These are phyloP conservation scores for Blastomyces emzantsi DNA, from an alignment of 2,329 filamentous ascomycete genomes.

Conservation along the genomic window DNA sequence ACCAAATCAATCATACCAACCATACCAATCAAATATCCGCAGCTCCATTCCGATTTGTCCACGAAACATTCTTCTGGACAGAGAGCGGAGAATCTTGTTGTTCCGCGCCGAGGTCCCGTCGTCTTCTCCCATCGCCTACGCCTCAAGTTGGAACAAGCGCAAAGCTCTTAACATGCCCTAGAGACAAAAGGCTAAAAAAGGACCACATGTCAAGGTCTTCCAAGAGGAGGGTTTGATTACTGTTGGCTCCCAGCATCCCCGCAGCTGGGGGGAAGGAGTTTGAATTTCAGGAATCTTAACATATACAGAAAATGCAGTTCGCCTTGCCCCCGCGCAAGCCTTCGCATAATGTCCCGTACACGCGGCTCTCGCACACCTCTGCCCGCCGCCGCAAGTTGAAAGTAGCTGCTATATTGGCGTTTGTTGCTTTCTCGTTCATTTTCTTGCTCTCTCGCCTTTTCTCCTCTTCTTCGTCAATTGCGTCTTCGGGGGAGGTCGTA, in stretches of 20 bases:
- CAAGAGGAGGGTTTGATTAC: neutral
- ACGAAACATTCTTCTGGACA: neutral
- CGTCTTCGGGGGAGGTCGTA: slow-evolving; percentile 21
- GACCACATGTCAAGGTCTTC: neutral
- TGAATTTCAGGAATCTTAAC: neutral
- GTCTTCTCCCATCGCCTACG: too few species aligned
- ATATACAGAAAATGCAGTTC: slow-evolving; percentile 60
- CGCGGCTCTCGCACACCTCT: slow-evolving; percentile 36
- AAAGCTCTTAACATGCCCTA: neutral
- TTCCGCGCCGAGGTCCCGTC: slow-evolving; percentile 1
- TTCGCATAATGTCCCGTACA: slow-evolving; percentile 65
- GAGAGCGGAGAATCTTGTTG: neutral
- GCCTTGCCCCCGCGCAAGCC: slow-evolving; percentile 79
- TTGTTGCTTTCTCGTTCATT: slow-evolving; percentile 50
- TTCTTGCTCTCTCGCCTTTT: slow-evolving; percentile 48
- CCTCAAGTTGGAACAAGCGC: neutral
- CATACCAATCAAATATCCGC: neutral
- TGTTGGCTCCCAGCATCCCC: slow-evolving; percentile 4
- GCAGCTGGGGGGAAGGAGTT: neutral
- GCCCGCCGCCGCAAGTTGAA: slow-evolving; percentile 55
- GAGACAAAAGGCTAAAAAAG: neutral
- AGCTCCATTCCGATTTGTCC: neutral
- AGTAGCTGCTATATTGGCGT: slow-evolving; percentile 46
- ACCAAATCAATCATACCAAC: neutral
- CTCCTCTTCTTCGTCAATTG: slow-evolving; percentile 22